Base-by-base conservation (phyloP, 2,329 filamentous ascomycete genomes). In the Massarina eburnea region DNA sequence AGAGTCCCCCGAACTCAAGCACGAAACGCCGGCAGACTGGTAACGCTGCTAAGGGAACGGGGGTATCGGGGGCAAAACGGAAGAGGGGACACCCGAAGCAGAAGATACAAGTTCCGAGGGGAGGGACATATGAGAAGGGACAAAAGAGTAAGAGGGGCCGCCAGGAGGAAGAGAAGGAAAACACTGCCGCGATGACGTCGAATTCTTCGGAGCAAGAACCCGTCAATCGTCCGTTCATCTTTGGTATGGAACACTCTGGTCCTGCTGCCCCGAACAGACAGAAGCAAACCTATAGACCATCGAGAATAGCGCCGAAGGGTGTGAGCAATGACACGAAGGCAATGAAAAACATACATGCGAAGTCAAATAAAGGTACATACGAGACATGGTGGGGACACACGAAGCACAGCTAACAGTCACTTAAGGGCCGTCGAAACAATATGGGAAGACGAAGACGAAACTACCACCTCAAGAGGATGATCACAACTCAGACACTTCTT, bases 91-190 rank as follows among this genome's bases (percentile, higher is more conserved):
- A 8, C 4, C 8, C 4, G 33, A 32, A 21, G 4, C 19, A 37
- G 14, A 32, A 4, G 3, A 55, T 58, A 27, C 32, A 34, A 6
- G 24, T 44, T 3, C 55, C 57, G 14, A 19, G 21, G 9, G 35
- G 22, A 22, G 52, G 49, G 17, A n/a, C 29, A 17, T 57, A 46
- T 24, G 27, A 41, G 17, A 48, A 40, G 12, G 53, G 49, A 4
- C 41, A 50, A 19, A 44, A 40, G 15, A 45, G 46, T 7, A 58
- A 58, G 37, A 29, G 43, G 18, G 39, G n/a, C 9, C 29, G 33
- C 9, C 15, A 27, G 5, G 46, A 51, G 24, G 51, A 53, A 2
- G 45, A 54, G 3, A 63, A 59, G 17, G 59, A 62, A 37, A 59
- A 58, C 30, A 20, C 22, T 12, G 21, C 24, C 27, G n/a, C 38